These are phyloP conservation scores for Diaporthe humulicola DNA, from an alignment of 2,329 filamentous ascomycete genomes.

Conservation along the genomic window DNA sequence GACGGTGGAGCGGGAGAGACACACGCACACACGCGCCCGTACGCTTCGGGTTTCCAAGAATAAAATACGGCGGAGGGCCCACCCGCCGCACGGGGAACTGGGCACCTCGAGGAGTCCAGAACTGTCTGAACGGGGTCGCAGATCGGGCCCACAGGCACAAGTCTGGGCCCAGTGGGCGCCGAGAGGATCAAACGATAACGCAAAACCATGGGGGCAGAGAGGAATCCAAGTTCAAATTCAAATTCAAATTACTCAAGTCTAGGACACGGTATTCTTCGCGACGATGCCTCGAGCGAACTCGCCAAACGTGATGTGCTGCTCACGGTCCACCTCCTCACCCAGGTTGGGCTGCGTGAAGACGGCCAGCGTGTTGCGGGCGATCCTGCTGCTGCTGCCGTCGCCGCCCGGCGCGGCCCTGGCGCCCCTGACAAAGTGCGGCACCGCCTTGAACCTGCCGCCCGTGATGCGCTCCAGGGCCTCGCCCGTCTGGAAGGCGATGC, in stretches of 20 bases:
- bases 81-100: conserved; percentile 14
- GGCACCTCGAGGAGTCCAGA: conserved; percentile 7
- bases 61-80: conserved; percentile 14
- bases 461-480: conserved; percentile 94
- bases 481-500: conserved; percentile 95
- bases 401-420: conserved; percentile 68
- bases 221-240: not conserved
- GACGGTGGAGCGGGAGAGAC: not conserved
- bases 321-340: conserved; percentile 80
- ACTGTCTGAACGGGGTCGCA: conserved; percentile 4
- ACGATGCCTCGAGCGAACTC: conserved; percentile 77
- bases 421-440: conserved; percentile 94
- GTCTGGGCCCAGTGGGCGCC: conserved; percentile 18
- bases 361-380: conserved; percentile 89
- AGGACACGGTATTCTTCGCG: conserved; percentile 69
- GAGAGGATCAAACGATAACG: conserved; percentile 14
- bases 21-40: not conserved
- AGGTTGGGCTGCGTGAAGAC: conserved; percentile 98
- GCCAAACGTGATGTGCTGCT: conserved; percentile 78
- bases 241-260: conserved; percentile 11
- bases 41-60: conserved; percentile 19
- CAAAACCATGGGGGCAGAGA: conserved; percentile 9
- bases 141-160: conserved; percentile 17
- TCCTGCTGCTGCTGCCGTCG: conserved; percentile 51
- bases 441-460: conserved; percentile 89